Conservation (phyloP, 306 rosid species). For the Cucurbita pepo region DNA sequence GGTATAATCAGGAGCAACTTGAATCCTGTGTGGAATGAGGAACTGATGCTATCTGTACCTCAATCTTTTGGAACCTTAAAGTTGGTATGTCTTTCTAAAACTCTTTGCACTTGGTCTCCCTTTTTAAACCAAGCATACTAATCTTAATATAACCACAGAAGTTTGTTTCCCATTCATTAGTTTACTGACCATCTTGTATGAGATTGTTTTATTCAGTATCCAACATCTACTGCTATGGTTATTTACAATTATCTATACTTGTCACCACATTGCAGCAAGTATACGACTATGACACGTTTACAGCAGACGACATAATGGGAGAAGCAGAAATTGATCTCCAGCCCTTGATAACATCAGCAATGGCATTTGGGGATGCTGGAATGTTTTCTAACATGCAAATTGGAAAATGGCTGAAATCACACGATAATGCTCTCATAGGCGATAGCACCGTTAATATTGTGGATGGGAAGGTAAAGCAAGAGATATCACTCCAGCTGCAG, state of each 20-base stretch:
- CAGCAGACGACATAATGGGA: constrained; percentile 97
- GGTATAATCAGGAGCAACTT: constrained; percentile 49
- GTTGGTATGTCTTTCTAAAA: constrained; percentile 42
- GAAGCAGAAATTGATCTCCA: constrained; percentile 96
- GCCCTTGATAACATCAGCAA: constrained; percentile 82
- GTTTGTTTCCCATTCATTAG: neutral
- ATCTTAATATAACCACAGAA: neutral
- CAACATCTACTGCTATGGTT: neutral
- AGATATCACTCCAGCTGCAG: constrained; percentile 62
- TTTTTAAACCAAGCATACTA: neutral
- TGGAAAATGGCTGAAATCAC: constrained; percentile 89
- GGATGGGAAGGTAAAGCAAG: constrained; percentile 68
- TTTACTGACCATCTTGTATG: neutral
- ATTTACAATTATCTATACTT: neutral
- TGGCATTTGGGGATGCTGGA: constrained; percentile 89
- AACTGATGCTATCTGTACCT: constrained; percentile 91
- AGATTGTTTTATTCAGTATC: no score
- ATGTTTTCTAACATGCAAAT: constrained; percentile 90
- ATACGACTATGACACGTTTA: constrained; percentile 75
- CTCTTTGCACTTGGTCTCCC: neutral
- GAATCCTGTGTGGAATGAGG: constrained; percentile 99
- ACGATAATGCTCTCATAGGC: constrained; percentile 62
- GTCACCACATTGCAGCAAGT: constrained; percentile 43
- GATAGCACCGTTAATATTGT: constrained; percentile 69
- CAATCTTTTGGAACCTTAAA: constrained; percentile 55